These are phyloP conservation scores for Karstenula rhodostoma DNA, from an alignment of 2,329 filamentous ascomycete genomes.

Conservation along the genomic window DNA sequence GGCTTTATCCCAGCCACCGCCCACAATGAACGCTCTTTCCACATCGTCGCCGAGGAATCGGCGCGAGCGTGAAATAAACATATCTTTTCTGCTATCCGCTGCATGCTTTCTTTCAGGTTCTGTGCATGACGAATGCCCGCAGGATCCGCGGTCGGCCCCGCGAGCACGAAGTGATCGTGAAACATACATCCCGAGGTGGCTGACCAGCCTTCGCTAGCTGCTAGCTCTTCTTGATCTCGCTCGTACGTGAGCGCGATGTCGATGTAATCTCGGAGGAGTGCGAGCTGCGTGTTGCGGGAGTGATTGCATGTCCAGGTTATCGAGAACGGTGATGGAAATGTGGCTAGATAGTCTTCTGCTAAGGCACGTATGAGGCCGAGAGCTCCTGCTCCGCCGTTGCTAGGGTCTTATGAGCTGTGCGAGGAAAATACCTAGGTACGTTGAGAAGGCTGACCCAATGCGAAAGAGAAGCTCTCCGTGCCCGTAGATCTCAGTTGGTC, in stretches of 20 bases:
- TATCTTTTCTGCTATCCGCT: background rate
- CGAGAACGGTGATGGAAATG: background rate
- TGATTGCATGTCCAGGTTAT: constrained; percentile 10
- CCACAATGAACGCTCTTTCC: constrained; percentile 7
- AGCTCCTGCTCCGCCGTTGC: constrained; percentile 9
- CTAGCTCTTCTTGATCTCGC: constrained; percentile 7
- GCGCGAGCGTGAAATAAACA: constrained; percentile 2
- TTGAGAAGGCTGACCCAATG: background rate
- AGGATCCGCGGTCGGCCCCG: background rate
- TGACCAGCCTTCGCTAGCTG: background rate
- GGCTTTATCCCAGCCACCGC: background rate
- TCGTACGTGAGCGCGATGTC: constrained; percentile 7
- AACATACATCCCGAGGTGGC: background rate
- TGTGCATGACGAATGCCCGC: background rate
- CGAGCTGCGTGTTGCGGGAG: constrained; percentile 7
- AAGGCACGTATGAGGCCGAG: constrained; percentile 2
- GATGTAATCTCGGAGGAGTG: background rate
- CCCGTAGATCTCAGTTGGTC: constrained; percentile 2
- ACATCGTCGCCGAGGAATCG: constrained; percentile 1
- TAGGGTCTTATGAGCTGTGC: background rate
- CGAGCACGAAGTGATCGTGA: constrained; percentile 6
- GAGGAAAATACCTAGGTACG: background rate
- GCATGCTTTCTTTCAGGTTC: background rate
- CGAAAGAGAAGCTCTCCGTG: constrained; percentile 1
- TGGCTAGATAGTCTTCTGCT: constrained; percentile 3